Percentiles rank a stretch among this genome's conserved stretches.
Evolutionary conservation across 805 yeast genomes (phyloP).

Genomic region (Yarrowia keelungensis): DNA sequence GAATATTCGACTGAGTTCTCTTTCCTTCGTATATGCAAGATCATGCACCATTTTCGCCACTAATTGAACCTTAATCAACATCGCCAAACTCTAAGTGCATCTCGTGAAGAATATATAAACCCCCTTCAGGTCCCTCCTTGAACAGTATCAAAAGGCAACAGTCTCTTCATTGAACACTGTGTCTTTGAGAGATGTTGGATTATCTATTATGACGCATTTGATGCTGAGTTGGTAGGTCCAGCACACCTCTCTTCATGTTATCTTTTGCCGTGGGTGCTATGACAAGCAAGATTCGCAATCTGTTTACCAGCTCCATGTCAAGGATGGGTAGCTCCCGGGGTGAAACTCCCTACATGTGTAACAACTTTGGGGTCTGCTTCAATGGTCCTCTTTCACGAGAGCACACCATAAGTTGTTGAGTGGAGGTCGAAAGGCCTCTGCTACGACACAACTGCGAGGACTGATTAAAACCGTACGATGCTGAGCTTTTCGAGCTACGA

Average conservation of each 20-base stretch:
- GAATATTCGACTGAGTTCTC: not conserved
- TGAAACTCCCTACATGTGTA: conserved; percentile 2
- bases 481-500: no score
- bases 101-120: not conserved
- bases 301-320: conserved; percentile 2
- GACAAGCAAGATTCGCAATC: conserved; percentile 12
- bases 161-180: not conserved
- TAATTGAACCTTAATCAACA: not conserved
- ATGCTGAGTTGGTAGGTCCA: not conserved
- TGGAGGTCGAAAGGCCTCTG: not conserved
- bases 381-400: not conserved
- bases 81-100: not conserved
- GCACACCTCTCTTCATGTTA: conserved; percentile 14
- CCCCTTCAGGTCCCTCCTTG: not conserved
- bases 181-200: conserved; percentile 5
- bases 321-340: not conserved
- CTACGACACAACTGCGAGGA: not conserved
- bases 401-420: conserved; percentile 1
- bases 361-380: conserved; percentile 3
- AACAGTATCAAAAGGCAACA: not conserved
- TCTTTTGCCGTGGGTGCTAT: not conserved
- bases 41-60: conserved; percentile 1
- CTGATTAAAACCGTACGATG: not conserved
- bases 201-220: not conserved
- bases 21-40: not conserved